Evolutionary conservation across 768 basidiomycete species (phyloP).

Genomic region (Agrocybe pediades): DNA sequence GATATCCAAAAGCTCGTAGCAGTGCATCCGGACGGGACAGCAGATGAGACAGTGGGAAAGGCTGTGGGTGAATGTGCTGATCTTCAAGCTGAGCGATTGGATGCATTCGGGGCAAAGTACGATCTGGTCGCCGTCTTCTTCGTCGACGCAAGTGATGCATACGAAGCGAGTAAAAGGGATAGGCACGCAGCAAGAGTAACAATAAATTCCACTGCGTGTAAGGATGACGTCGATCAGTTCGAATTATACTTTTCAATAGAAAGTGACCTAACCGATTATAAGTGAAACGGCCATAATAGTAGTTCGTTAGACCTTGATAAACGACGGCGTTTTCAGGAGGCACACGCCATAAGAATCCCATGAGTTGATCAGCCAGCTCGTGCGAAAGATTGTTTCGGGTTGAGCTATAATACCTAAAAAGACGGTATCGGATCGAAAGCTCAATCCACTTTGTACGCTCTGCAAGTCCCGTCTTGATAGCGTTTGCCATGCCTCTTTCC

Average conservation of each 20-base stretch:
- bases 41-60: conserved; percentile 3
- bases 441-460: conserved; percentile 11
- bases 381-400: background rate
- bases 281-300: background rate
- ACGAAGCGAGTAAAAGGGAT: conserved; percentile 2
- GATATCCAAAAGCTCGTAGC: background rate
- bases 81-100: background rate
- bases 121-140: conserved; percentile 2
- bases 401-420: background rate
- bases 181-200: background rate
- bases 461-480: background rate
- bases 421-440: background rate
- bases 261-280: background rate
- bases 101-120: conserved; percentile 5
- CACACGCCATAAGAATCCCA: background rate
- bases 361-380: background rate
- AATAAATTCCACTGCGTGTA: background rate
- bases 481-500: background rate
- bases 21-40: background rate
- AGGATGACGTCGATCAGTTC: background rate
- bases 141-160: conserved; percentile 10
- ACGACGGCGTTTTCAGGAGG: background rate
- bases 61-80: background rate
- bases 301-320: background rate
- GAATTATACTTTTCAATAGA: background rate